These are phyloP conservation scores for Agarophyton chilense DNA, from an alignment of 23 red algal species.

Conservation along the genomic window DNA sequence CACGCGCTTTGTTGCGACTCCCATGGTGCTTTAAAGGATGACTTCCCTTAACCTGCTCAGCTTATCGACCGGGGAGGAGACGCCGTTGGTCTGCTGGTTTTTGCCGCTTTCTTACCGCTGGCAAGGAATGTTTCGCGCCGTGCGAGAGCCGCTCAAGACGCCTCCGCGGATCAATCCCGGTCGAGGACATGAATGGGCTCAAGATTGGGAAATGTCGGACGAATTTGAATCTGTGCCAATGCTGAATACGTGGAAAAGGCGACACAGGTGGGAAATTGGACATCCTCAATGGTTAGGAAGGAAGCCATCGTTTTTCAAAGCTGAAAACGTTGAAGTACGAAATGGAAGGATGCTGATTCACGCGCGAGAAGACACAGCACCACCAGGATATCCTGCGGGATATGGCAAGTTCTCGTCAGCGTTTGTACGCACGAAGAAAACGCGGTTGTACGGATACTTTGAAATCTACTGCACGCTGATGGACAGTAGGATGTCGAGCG, in stretches of 20 bases:
- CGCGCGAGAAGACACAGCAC: conserved; percentile 27
- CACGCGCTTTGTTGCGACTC: not conserved
- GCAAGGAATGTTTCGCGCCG: not conserved
- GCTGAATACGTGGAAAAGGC: conserved; percentile 5
- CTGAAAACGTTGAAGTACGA: conserved; percentile 34
- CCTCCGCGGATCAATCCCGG: conserved; percentile 41
- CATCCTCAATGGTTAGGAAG: conserved; percentile 38
- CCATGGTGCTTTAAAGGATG: not conserved
- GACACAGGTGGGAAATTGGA: conserved; percentile 40
- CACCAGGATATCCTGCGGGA: not conserved
- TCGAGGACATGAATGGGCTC: conserved; percentile 11
- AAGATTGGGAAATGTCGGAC: conserved; percentile 66
- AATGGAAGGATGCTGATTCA: conserved; percentile 33
- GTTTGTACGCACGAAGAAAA: conserved; percentile 50
- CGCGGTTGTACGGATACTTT: conserved; percentile 54
- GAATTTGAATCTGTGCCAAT: conserved; percentile 26
- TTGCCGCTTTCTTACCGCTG: not conserved
- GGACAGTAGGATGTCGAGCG: conserved; percentile 58
- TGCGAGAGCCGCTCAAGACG: conserved; percentile 16
- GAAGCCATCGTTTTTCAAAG: conserved; percentile 49
- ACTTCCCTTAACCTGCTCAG: not conserved
- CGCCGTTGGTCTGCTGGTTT: not conserved
- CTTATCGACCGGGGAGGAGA: not conserved
- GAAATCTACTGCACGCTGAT: conserved; percentile 36
- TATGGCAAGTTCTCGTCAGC: conserved; percentile 47